Evolutionary conservation across 129 eudicot genomes (phyloP), one percentile per base, ranked within the genome.

Genomic region (Helichrysum umbraculigerum): DNA sequence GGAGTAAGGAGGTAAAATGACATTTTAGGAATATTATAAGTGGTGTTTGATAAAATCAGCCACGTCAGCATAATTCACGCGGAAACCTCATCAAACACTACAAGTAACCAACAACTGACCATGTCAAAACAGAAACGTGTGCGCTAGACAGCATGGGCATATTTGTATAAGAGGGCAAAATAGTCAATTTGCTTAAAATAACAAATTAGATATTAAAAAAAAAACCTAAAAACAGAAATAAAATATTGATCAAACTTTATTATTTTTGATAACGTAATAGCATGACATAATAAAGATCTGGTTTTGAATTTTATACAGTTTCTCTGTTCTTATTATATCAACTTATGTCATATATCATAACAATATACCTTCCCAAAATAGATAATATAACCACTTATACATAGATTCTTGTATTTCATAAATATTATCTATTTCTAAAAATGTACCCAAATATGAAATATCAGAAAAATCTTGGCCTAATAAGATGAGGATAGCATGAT

Each of bases 121-220:
- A 81, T 64, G 77, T 78, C 72, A 79, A 79, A 63, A 79, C 65
- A 72, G 19, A 80, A 80, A 69, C 75, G 79, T 73, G 83, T 79
- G 34, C 44, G 8, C 39, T 70, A 32, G 29, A 71, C 61, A 71
- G 71, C 71, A 78, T 69, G 61, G 76, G 61, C 81, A 33, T 67
- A 58, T 70, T 68, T 78, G 64, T 47, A 61, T 2, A 22, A 8
- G 21, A 47, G 82, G 82, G 66, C 57, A 79, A 79, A 50, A 62
- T 4, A 7, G 82, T 79, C 67, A 71, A 12, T 71, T 79, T 71
- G 7, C 61, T 60, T 8, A 2, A 14, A 30, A 30, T 29, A n/a
- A 9, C 14, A 16, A 22, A 68, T 20, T 4, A 51, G n/a, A 57
- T 10, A 25, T 25, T 25, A 25, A 25, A 1, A 25, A 76, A 56